A percentile compares a stretch with the other conserved stretches of the same genome.
Conservation (phyloP, 306 rosid genomes). For the Senna siamea region DNA sequence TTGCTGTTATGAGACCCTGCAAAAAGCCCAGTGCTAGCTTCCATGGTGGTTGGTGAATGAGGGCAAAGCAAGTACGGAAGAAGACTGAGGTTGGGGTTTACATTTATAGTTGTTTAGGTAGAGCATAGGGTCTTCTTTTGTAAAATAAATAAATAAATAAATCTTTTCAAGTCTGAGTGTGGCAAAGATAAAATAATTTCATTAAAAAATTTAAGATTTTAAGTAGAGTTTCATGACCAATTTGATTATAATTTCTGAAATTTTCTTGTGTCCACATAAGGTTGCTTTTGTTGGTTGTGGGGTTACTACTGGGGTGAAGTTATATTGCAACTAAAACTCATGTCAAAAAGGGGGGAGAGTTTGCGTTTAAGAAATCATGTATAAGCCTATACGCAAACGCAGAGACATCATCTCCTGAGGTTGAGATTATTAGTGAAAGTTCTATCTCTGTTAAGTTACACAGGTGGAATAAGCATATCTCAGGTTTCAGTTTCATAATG, state of each 20-base stretch:
- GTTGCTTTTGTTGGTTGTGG: constrained; percentile 43
- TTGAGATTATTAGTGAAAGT: constrained; percentile 31
- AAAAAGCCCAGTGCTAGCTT: constrained; percentile 92
- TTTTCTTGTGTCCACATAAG: constrained; percentile 37
- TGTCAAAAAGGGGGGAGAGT: constrained; percentile 14
- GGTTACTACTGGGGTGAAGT: constrained; percentile 41
- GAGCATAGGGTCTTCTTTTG: constrained; percentile 7
- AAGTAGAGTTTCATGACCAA: no score
- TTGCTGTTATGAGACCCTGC: constrained; percentile 92
- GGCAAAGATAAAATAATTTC: no score
- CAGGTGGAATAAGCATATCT: constrained; percentile 39
- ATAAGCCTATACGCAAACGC: constrained; percentile 10
- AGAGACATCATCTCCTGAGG: neutral
- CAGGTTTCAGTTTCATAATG: constrained; percentile 46
- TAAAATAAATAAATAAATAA: neutral
- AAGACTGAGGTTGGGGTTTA: constrained; percentile 31
- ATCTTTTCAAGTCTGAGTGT: no score
- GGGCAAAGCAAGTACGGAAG: constrained; percentile 38
- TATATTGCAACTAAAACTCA: constrained; percentile 41
- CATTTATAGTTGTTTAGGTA: constrained; percentile 38
- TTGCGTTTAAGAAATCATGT: constrained; percentile 18
- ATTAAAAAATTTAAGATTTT: no score
- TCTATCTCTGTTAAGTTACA: constrained; percentile 28
- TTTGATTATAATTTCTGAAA: neutral
- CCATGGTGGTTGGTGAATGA: constrained; percentile 55